Evolutionary conservation across 2,329 filamentous ascomycete species (phyloP), one percentile per base, ranked within the genome.

Genomic region (Tolypocladium amazonense): DNA sequence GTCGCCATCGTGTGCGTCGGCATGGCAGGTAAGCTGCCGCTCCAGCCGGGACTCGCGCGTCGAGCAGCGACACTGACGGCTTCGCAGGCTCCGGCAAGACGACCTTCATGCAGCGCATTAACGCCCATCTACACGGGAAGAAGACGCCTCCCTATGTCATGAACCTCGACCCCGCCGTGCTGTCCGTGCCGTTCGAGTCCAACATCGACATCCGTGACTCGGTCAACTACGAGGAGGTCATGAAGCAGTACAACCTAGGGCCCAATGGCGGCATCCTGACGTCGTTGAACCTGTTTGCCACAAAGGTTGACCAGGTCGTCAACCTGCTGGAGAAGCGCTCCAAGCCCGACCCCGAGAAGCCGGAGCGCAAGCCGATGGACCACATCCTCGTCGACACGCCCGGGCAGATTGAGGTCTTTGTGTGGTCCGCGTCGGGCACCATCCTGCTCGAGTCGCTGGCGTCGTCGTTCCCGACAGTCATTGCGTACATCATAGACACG

Each of bases 21-120:
- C 79, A 97, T 97, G 93, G 94, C 94, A 69, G 93, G 87, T 88
- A 76, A 55, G 52, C 39, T 11, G 39, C n/a, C 27, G 27, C 41
- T 23, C 56, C 43, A 41, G 25, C 39, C 15, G 39, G 30, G 15
- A 12, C 18, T 30, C 35, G 3, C 8, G 18, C 8, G 4, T 2
- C 30, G 4, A 23, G 50, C 30, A 18, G 14, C 30, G 20, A 14
- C 9, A 15, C 50, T 54, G 50, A 54, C 50, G 4, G 30, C 56
- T 25, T 25, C 57, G 56, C 65, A 89, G 88, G 94, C 68, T 96
- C 92, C 20, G 94, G 94, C 69, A 99, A 99, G 80, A 99, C 94
- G n/a, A 99, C 95, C 0, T 99, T 99, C 72, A 97, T 99, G 93
- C 93, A 97, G 73, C 87, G 94, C 69, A 94, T 99, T 69, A 97